Evolutionary conservation across 2,329 filamentous ascomycete genomes (phyloP), one percentile per base, ranked within the genome.

Genomic region (Botryosphaeria dothidea): DNA sequence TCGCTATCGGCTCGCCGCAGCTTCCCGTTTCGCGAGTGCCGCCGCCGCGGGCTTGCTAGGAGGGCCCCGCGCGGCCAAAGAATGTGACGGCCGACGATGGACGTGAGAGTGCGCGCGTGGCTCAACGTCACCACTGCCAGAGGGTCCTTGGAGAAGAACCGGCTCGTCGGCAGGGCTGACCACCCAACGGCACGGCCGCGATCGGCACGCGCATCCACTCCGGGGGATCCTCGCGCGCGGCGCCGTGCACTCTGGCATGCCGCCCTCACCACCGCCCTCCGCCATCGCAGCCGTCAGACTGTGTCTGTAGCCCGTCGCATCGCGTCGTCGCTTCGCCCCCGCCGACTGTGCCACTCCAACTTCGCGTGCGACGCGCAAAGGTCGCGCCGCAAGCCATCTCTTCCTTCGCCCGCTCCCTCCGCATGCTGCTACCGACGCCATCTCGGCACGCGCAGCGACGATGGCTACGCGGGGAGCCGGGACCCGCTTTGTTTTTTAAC

Each of bases 21-120:
- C 41, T 60, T 58, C 54, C 54, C 54, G 54, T 58, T 58, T 58
- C 54, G 54, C 52, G 45, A 56, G 52, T 21, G 19, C 52, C 54
- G 54, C 56, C 21, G 56, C 56, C 29, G 38, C 27, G 31, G 38
- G 54, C 23, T 45, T 38, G 38, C 49, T 52, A 27, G 52, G 11
- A 38, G 6, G 54, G 17, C 25, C 54, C 54, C 49, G 49, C 49
- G 49, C 49, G 27, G 17, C 17, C 6, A 13, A 11, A n/a, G 3
- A 29, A 8, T 52, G 49, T 46, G 43, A 23, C n/a, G 23, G 27
- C n/a, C 49, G 29, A 19, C 29, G 19, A 25, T 6, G 51, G 34
- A 31, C 31, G 21, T 38, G 31, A 17, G 31, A 17, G 36, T 1
- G 21, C 51, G 52, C 52, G 52, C 52, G 52, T 57, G 52, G 52